Evolutionary conservation across 768 basidiomycete species (phyloP).

Genomic region (Mycena albidolilacea): DNA sequence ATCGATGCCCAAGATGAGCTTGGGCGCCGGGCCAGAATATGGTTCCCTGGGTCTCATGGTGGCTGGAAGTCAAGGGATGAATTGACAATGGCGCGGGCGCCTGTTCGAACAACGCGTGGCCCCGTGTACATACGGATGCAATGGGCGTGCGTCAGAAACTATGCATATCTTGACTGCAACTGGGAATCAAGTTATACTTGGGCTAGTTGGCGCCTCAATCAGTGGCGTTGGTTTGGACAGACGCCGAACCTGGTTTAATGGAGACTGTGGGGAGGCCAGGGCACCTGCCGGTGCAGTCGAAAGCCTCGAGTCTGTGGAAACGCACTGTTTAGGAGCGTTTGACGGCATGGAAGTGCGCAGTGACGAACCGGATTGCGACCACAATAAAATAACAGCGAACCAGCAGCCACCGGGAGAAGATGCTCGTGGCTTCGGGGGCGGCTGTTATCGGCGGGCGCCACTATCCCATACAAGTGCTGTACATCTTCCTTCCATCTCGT

Average conservation of each 20-base stretch:
- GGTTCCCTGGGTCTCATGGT: slow-evolving; percentile 50
- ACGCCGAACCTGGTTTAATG: background rate
- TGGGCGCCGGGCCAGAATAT: slow-evolving; percentile 49
- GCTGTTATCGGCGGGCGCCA: background rate
- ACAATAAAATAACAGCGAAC: background rate
- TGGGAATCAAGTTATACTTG: background rate
- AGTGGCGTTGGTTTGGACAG: background rate
- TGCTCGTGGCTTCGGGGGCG: background rate
- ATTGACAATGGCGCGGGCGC: background rate
- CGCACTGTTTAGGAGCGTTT: too few relatives aligned
- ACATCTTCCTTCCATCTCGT: background rate
- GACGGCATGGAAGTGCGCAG: too few relatives aligned
- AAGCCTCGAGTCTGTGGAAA: too few relatives aligned
- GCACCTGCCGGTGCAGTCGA: too few relatives aligned
- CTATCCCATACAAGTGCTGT: background rate
- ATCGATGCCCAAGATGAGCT: slow-evolving; percentile 57
- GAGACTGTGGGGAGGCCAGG: background rate
- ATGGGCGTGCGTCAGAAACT: background rate
- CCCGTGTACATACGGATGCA: background rate
- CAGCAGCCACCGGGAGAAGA: background rate
- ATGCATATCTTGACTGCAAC: background rate
- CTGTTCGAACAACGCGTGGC: background rate
- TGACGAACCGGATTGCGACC: background rate
- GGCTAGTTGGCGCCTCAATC: background rate
- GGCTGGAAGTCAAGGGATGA: background rate